Evolutionary conservation across 2,329 filamentous ascomycete genomes (phyloP).

Genomic region (Aspergillus aculeatus): DNA sequence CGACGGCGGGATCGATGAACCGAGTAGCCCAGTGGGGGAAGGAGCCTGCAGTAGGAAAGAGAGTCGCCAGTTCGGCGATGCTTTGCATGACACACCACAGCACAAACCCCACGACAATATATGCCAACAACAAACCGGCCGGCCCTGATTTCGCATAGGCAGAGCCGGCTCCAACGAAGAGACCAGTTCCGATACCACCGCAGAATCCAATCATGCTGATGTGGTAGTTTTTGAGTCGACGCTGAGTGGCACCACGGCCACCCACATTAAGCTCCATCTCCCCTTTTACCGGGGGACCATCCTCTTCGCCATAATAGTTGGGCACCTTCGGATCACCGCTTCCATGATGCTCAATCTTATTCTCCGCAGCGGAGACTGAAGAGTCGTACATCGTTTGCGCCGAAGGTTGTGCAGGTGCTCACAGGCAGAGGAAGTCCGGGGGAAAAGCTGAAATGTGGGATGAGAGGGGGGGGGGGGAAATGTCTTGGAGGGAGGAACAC

Average conservation of each 20-base stretch:
- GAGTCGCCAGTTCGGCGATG: constrained; percentile 81
- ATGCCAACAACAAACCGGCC: constrained; percentile 68
- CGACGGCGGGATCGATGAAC: constrained; percentile 88
- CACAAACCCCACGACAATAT: constrained; percentile 66
- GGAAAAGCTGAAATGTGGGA: neutral
- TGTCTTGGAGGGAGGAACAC: neutral
- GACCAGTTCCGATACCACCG: constrained; percentile 61
- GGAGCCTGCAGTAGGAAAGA: constrained; percentile 87
- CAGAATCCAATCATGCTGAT: constrained; percentile 36
- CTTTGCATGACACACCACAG: constrained; percentile 88
- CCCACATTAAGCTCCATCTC: constrained; percentile 35
- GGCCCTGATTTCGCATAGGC: constrained; percentile 71
- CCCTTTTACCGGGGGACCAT: constrained; percentile 18
- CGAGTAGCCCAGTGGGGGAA: constrained; percentile 88
- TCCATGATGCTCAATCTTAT: constrained; percentile 3
- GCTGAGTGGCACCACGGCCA: constrained; percentile 33
- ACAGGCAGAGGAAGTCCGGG: neutral
- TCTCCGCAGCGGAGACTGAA: constrained; percentile 3
- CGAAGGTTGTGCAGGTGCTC: neutral
- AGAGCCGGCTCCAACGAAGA: constrained; percentile 78
- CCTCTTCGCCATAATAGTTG: constrained; percentile 6
- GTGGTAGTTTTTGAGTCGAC: constrained; percentile 36
- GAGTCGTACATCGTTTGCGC: constrained; percentile 4
- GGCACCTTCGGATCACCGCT: constrained; percentile 3
- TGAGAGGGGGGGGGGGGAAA: neutral